Percentiles rank a stretch among this genome's conserved stretches.
Evolutionary conservation across 495 filamentous ascomycete species (phyloP).

Genomic region (Aspergillus kassunensis): DNA sequence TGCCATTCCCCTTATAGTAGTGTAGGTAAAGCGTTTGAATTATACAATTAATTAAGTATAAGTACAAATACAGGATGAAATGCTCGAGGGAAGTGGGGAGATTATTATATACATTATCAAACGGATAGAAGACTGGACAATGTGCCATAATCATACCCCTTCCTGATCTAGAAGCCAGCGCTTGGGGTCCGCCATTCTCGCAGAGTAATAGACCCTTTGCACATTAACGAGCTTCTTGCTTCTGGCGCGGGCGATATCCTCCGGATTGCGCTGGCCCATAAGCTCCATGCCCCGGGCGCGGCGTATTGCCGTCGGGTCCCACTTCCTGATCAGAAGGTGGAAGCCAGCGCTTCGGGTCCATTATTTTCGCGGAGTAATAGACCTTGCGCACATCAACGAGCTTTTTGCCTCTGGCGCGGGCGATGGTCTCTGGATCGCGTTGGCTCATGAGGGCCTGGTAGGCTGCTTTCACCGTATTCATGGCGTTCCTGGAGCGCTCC

Average conservation of each 20-base stretch:
- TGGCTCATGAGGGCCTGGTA: conserved; percentile 79
- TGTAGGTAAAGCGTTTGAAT: too few species aligned
- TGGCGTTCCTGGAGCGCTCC: conserved; percentile 76
- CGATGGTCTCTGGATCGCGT: conserved; percentile 81
- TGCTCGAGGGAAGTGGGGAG: conserved; percentile 16
- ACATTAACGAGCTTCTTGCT: too few species aligned
- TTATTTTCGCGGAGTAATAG: conserved; percentile 68
- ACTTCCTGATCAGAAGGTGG: too few species aligned
- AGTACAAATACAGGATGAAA: conserved; percentile 21
- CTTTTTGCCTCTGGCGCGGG: conserved; percentile 83
- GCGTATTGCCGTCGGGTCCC: too few species aligned
- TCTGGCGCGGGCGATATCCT: too few species aligned
- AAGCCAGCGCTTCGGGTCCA: too few species aligned
- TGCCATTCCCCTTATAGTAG: too few species aligned
- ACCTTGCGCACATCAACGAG: conserved; percentile 94
- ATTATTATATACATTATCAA: conserved; percentile 39
- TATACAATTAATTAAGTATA: conserved; percentile 16
- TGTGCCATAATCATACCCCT: conserved; percentile 22
- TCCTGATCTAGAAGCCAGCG: too few species aligned
- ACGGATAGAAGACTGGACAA: conserved; percentile 16
- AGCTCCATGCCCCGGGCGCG: too few species aligned
- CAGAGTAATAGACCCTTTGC: too few species aligned
- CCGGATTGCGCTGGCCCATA: too few species aligned
- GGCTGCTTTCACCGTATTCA: conserved; percentile 94
- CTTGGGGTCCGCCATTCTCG: too few species aligned